Conservation (phyloP, 73 alveolate species). For the Tetrahymena malaccensis region DNA sequence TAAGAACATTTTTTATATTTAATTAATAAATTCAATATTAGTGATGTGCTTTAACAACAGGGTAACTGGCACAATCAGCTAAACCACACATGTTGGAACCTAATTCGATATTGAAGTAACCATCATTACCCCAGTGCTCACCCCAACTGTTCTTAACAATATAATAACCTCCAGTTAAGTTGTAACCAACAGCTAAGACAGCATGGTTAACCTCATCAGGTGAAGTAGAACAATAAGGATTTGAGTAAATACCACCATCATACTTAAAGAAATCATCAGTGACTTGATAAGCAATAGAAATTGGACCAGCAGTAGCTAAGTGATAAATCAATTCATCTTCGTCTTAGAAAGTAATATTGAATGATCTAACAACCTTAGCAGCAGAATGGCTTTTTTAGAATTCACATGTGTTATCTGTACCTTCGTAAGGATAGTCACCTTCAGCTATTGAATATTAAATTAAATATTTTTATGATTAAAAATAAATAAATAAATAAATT, state of each 20-base stretch:
- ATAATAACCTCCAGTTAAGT: constrained; percentile 55
- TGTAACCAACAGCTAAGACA: constrained; percentile 82
- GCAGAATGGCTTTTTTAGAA: not conserved
- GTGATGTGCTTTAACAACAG: not conserved
- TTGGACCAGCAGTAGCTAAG: constrained; percentile 20
- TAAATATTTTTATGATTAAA: no score
- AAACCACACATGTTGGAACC: constrained; percentile 74
- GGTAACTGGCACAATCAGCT: constrained; percentile 15
- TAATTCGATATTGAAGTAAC: constrained; percentile 69
- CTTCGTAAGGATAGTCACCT: not conserved
- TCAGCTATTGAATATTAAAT: not conserved
- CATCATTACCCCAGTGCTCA: constrained; percentile 74
- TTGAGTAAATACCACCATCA: not conserved
- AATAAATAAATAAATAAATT: no score
- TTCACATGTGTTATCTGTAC: not conserved
- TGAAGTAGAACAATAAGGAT: constrained; percentile 4
- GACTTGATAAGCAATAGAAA: constrained; percentile 52
- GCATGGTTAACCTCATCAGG: constrained; percentile 54
- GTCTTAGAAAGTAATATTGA: not conserved
- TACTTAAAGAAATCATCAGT: constrained; percentile 34
- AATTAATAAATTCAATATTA: not conserved
- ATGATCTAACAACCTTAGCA: not conserved
- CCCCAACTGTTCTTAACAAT: constrained; percentile 91
- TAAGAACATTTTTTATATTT: not conserved
- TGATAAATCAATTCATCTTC: not conserved